Percentiles rank a stretch among this genome's conserved stretches.
Conservation (phyloP, 129 eudicot genomes). For the Artemisia annua region DNA sequence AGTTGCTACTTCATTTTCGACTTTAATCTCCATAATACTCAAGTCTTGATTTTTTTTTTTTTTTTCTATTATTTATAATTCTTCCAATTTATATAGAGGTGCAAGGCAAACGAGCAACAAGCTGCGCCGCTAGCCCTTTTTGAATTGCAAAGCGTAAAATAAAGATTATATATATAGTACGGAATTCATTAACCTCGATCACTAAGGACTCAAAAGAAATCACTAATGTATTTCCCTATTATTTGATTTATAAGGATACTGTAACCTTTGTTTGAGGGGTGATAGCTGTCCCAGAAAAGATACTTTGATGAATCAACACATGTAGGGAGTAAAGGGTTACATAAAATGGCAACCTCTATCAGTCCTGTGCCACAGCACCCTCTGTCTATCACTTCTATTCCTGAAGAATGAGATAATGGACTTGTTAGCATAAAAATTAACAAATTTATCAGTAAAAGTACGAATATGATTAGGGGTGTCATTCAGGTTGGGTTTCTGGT, state of each 20-base stretch:
- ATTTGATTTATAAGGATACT: slow-evolving; percentile 35
- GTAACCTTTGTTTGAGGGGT: slow-evolving; percentile 55
- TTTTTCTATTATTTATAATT: too few relatives aligned
- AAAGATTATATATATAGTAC: too few relatives aligned
- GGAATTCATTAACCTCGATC: too few relatives aligned
- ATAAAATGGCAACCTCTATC: slow-evolving; percentile 52
- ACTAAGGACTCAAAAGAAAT: slow-evolving; percentile 17
- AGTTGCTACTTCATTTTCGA: slow-evolving; percentile 20
- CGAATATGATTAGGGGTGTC: neutral
- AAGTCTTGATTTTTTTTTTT: neutral
- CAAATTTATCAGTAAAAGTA: neutral
- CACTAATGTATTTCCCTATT: slow-evolving; percentile 17
- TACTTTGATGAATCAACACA: slow-evolving; percentile 48
- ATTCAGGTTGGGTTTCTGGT: neutral
- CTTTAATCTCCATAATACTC: slow-evolving; percentile 53
- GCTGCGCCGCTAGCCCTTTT: too few relatives aligned
- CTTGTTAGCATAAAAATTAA: neutral
- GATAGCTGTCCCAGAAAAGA: slow-evolving; percentile 75
- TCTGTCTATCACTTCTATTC: slow-evolving; percentile 40
- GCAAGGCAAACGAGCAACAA: too few relatives aligned
- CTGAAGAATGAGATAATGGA: slow-evolving; percentile 23
- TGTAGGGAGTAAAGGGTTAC: slow-evolving; percentile 33
- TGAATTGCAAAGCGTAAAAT: too few relatives aligned
- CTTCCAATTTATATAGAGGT: too few relatives aligned
- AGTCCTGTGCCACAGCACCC: slow-evolving; percentile 84